phyloP scores from a whole-genome alignment of 805 yeast species.

The Nakazawaea wyomingensis region DNA sequence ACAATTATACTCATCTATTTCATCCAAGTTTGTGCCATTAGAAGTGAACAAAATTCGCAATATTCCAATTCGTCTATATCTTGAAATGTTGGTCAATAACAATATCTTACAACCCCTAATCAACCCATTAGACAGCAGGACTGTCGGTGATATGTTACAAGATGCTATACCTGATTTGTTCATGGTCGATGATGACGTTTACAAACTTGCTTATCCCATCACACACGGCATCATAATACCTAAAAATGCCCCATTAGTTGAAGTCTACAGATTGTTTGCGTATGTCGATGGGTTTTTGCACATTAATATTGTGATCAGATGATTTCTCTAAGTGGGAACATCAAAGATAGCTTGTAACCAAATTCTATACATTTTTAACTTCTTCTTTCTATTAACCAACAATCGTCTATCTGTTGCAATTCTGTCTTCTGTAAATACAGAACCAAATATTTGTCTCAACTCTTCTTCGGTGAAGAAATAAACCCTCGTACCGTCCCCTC shows the following conservation, averaged over 20 bases:
- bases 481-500: conserved; percentile 98
- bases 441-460: conserved; percentile 64
- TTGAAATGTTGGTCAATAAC: conserved; percentile 27
- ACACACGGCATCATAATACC: conserved; percentile 55
- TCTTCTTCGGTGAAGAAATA: conserved; percentile 97
- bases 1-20: conserved; percentile 17
- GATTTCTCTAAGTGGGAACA: conserved; percentile 19
- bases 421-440: conserved; percentile 59
- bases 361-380: conserved; percentile 90
- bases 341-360: conserved; percentile 94
- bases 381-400: conserved; percentile 86
- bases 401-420: conserved; percentile 89
- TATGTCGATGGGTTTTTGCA: conserved; percentile 68
- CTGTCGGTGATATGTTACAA: conserved; percentile 37
- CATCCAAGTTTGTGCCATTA: conserved; percentile 23
- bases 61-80: conserved; percentile 45
- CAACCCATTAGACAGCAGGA: conserved; percentile 16
- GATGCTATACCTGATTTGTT: conserved; percentile 40
- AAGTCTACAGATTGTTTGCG: conserved; percentile 38
- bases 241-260: conserved; percentile 35
- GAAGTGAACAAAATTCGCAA: conserved; percentile 23
- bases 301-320: conserved; percentile 34
- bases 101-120: conserved; percentile 29
- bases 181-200: conserved; percentile 16
- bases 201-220: conserved; percentile 36